phyloP scores from a whole-genome alignment of 2,329 filamentous ascomycete genomes.

The Calcarisporium arbuscula region DNA sequence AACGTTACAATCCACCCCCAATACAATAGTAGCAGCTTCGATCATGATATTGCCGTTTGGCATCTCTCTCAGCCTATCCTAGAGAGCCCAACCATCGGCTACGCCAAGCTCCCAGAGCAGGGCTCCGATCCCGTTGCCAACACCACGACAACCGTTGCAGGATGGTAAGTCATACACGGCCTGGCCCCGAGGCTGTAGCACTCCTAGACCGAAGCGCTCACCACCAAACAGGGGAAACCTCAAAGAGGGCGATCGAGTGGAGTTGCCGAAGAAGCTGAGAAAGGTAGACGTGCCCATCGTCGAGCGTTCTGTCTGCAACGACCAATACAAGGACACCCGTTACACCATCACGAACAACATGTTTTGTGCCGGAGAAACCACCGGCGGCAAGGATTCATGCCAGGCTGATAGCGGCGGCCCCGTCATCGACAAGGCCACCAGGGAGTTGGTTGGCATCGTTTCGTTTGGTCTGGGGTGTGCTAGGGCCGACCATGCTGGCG shows the following conservation, averaged over 20 bases:
- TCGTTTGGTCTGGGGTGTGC: constrained; percentile 26
- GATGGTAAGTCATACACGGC: constrained; percentile 16
- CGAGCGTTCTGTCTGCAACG: constrained; percentile 18
- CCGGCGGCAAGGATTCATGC: constrained; percentile 25
- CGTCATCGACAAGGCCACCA: constrained; percentile 16
- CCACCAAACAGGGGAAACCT: constrained; percentile 15
- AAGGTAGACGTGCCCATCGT: constrained; percentile 25
- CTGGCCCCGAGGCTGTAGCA: background rate
- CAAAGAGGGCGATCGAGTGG: constrained; percentile 7
- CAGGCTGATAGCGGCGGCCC: constrained; percentile 25
- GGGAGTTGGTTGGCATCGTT: constrained; percentile 19
- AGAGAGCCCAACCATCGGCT: constrained; percentile 16
- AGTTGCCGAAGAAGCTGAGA: constrained; percentile 14
- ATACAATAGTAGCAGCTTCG: constrained; percentile 11
- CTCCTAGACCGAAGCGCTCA: background rate
- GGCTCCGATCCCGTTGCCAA: constrained; percentile 20
- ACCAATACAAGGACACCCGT: too few relatives aligned
- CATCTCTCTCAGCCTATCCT: constrained; percentile 18
- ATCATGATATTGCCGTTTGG: constrained; percentile 24
- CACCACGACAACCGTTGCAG: constrained; percentile 16
- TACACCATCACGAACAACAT: constrained; percentile 23
- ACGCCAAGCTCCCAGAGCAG: constrained; percentile 16
- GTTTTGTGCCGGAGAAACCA: constrained; percentile 23
- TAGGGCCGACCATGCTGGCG: constrained; percentile 16
- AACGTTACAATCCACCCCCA: constrained; percentile 17